Evolutionary conservation across 108 stramenopile genomes (phyloP).

Genomic region (Mediolabrus comicus): DNA sequence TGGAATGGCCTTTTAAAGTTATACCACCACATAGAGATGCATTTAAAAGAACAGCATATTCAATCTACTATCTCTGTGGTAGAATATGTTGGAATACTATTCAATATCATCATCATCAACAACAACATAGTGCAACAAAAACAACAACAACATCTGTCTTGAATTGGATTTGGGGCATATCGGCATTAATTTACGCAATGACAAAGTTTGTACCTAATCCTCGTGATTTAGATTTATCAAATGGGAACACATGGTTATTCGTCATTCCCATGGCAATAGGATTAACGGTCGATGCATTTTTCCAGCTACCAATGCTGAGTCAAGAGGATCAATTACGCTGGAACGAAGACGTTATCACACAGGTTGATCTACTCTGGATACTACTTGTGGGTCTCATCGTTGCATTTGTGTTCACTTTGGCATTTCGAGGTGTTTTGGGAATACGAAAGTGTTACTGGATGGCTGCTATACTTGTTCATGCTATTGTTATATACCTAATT

Average conservation of each 20-base stretch:
- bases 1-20: constrained; percentile 4
- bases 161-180: constrained; percentile 9
- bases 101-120: neutral
- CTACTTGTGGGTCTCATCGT: constrained; percentile 22
- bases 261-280: constrained; percentile 37
- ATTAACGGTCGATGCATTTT: constrained; percentile 18
- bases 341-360: constrained; percentile 15
- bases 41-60: constrained; percentile 24
- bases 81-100: constrained; percentile 23
- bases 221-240: constrained; percentile 13
- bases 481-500: constrained; percentile 16
- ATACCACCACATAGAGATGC: constrained; percentile 43
- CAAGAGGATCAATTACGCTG: constrained; percentile 7
- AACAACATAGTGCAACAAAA: neutral
- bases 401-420: constrained; percentile 39
- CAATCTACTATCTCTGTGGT: constrained; percentile 19
- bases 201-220: constrained; percentile 10
- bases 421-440: constrained; percentile 33
- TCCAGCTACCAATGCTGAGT: constrained; percentile 18
- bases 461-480: constrained; percentile 16
- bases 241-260: constrained; percentile 43
- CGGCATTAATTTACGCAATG: constrained; percentile 11
- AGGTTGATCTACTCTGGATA: constrained; percentile 17
- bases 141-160: too few species aligned
- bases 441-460: constrained; percentile 24